Conservation (phyloP, 768 basidiomycete species). For the Melanogaster broomeanus region DNA sequence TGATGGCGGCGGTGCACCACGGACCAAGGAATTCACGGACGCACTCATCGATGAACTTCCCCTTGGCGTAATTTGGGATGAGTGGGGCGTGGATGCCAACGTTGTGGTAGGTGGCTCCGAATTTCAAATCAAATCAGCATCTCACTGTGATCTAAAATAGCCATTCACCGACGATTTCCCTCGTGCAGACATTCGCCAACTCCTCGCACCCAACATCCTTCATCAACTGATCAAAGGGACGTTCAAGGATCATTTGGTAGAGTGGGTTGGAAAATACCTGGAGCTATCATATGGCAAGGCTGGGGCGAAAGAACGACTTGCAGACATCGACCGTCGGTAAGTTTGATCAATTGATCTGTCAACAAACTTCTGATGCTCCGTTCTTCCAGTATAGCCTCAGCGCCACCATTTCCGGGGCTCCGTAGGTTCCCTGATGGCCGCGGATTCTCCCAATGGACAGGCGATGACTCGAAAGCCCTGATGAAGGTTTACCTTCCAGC, state of each 20-base stretch:
- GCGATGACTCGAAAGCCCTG: neutral
- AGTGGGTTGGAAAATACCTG: constrained; percentile 30
- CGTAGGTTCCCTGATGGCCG: constrained; percentile 17
- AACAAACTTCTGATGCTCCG: neutral
- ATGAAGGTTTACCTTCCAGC: constrained; percentile 19
- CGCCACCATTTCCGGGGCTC: constrained; percentile 15
- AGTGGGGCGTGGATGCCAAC: neutral
- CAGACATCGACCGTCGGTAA: no score
- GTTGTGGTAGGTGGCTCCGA: neutral
- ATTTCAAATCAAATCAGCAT: neutral
- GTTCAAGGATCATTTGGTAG: no score
- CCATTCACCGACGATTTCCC: constrained; percentile 33
- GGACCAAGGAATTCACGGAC: neutral
- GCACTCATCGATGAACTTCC: neutral
- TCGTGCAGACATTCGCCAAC: constrained; percentile 33
- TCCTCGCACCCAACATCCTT: constrained; percentile 27
- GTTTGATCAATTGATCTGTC: neutral
- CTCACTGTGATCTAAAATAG: constrained; percentile 5
- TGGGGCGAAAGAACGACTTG: constrained; percentile 16
- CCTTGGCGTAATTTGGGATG: neutral
- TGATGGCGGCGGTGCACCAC: neutral
- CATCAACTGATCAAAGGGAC: constrained; percentile 34
- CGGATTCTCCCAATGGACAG: constrained; percentile 9
- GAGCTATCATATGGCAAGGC: constrained; percentile 1
- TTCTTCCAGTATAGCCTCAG: constrained; percentile 19